Evolutionary conservation across 805 yeast species (phyloP).

Genomic region (Jamesozyma rosinii): DNA sequence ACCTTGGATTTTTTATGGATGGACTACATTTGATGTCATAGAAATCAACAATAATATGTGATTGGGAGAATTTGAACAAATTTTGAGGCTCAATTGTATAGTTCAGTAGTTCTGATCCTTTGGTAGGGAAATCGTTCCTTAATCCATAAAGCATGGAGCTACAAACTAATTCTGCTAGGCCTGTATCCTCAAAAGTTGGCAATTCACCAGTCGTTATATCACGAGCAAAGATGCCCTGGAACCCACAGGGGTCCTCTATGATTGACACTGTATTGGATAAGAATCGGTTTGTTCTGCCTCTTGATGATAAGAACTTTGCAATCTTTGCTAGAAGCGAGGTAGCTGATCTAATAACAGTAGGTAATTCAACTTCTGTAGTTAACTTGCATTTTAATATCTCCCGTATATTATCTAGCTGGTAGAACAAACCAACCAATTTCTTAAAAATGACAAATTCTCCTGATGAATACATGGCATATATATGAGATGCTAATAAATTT

Average conservation of each 20-base stretch:
- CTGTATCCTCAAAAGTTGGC: conserved; percentile 34
- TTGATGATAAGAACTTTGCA: conserved; percentile 49
- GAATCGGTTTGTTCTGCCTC: conserved; percentile 30
- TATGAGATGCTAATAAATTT: conserved; percentile 50
- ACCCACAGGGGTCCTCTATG: conserved; percentile 46
- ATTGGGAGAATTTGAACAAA: conserved; percentile 39
- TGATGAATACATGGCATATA: conserved; percentile 60
- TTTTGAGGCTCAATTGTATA: conserved; percentile 40
- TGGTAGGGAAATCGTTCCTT: conserved; percentile 58
- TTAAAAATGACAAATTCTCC: conserved; percentile 59
- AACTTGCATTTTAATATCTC: conserved; percentile 42
- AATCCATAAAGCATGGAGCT: conserved; percentile 65
- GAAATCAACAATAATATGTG: conserved; percentile 68
- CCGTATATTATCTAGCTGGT: conserved; percentile 50
- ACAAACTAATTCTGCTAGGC: conserved; percentile 52
- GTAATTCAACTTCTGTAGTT: conserved; percentile 46
- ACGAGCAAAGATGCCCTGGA: conserved; percentile 59
- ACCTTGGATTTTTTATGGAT: conserved; percentile 51
- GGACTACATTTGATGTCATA: conserved; percentile 56
- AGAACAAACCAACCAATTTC: conserved; percentile 45
- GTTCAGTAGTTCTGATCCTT: conserved; percentile 28
- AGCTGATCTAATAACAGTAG: conserved; percentile 41
- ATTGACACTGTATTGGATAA: conserved; percentile 8
- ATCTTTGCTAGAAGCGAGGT: conserved; percentile 47
- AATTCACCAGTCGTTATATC: conserved; percentile 51